Evolutionary conservation across 345 rosid genomes (phyloP).

Genomic region (Nephelium lappaceum): DNA sequence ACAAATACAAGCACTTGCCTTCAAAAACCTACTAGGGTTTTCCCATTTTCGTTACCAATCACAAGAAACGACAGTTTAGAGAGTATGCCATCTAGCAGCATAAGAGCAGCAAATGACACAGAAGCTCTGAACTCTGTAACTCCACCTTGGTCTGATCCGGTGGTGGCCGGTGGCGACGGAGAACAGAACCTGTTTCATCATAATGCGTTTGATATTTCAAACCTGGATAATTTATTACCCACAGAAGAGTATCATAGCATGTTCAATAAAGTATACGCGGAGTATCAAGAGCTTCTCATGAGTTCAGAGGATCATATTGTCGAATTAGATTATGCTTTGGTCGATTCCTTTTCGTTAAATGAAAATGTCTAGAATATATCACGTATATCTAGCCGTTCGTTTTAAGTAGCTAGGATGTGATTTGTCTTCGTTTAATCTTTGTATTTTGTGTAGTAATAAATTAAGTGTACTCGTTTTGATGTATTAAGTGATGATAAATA

Average conservation of each 20-base stretch:
- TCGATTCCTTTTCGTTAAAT: no score
- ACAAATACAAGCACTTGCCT: constrained; percentile 30
- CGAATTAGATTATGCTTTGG: no score
- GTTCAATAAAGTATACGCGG: constrained; percentile 30
- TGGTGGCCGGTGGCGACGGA: neutral
- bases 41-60: constrained; percentile 9
- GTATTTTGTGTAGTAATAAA: no score
- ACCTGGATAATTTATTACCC: neutral
- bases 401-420: no score
- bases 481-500: no score
- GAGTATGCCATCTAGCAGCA: no score
- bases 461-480: no score
- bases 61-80: constrained; percentile 10
- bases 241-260: neutral
- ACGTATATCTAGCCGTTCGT: no score
- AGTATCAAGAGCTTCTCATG: constrained; percentile 24
- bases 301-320: no score
- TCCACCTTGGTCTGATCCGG: neutral
- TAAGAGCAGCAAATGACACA: neutral
- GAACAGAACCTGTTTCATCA: no score
- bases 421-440: no score
- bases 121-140: neutral
- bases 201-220: neutral
- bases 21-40: constrained; percentile 37
- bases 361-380: no score